phyloP scores from a whole-genome alignment of 371 early-diverging fungal genomes.

The Mucor plumbeus region DNA sequence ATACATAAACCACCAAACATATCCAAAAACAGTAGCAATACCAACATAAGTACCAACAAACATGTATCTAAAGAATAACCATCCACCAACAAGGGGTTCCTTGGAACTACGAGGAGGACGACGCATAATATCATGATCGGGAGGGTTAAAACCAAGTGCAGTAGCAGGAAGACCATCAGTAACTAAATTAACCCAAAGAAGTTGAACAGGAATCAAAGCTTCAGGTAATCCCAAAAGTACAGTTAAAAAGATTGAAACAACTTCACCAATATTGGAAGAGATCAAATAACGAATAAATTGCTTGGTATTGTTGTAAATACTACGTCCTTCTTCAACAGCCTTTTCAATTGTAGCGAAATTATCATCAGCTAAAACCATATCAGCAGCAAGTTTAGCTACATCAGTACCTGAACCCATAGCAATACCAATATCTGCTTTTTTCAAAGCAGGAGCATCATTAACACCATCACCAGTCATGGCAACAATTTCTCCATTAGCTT shows the following conservation, averaged over 20 bases:
- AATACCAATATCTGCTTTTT: constrained; percentile 97
- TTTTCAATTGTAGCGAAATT: constrained; percentile 97
- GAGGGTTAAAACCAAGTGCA: constrained; percentile 96
- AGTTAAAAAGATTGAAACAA: constrained; percentile 90
- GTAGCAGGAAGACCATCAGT: constrained; percentile 97
- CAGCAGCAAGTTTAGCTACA: constrained; percentile 96
- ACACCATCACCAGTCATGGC: constrained; percentile 99
- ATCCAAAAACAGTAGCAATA: constrained; percentile 92
- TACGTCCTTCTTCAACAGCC: constrained; percentile 97
- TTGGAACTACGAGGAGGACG: constrained; percentile 85
- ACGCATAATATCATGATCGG: constrained; percentile 94
- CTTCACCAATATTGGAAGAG: constrained; percentile 92
- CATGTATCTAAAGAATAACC: constrained; percentile 95
- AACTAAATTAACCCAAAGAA: constrained; percentile 97
- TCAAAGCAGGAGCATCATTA: constrained; percentile 98
- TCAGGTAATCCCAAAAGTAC: constrained; percentile 95
- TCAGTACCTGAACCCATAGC: constrained; percentile 99
- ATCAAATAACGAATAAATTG: constrained; percentile 97
- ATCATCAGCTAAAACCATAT: constrained; percentile 97
- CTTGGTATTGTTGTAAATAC: constrained; percentile 97
- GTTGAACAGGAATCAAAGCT: constrained; percentile 95
- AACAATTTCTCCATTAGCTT: constrained; percentile 89
- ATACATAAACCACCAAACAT: constrained; percentile 97
- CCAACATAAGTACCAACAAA: constrained; percentile 94
- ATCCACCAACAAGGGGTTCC: constrained; percentile 92